Evolutionary conservation across 2,329 filamentous ascomycete genomes (phyloP).

Genomic region (Colletotrichum tropicicola): DNA sequence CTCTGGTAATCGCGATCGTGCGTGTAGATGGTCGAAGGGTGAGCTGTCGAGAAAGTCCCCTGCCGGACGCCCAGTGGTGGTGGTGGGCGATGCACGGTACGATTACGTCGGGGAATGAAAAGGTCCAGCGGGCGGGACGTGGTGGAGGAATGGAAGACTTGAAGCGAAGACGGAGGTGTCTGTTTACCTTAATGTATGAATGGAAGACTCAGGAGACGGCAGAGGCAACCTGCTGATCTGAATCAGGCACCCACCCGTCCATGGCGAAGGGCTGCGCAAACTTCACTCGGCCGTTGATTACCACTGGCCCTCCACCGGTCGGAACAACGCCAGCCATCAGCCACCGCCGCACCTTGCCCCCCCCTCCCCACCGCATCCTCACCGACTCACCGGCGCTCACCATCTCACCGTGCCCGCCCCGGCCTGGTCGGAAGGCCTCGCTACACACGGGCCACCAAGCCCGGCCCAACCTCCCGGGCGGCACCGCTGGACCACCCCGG

Average conservation of each 20-base stretch:
- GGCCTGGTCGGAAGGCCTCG: no score
- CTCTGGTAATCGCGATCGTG: neutral
- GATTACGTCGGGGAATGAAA: neutral
- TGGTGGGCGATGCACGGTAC: neutral
- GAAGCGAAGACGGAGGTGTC: neutral
- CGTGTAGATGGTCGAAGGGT: neutral
- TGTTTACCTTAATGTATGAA: neutral
- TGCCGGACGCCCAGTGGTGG: neutral
- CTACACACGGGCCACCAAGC: neutral
- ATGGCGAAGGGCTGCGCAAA: no score
- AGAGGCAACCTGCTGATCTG: neutral
- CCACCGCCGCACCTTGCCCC: no score
- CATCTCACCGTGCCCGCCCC: no score
- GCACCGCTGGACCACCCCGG: neutral
- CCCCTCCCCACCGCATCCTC: no score
- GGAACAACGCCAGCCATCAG: no score
- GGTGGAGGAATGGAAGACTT: neutral
- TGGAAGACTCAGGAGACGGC: neutral
- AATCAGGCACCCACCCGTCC: conserved; percentile 3
- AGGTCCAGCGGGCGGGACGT: neutral
- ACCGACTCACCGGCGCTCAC: no score
- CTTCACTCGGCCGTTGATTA: no score
- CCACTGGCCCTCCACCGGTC: no score
- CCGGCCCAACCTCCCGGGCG: neutral
- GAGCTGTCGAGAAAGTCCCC: neutral